Evolutionary conservation across 768 basidiomycete genomes (phyloP), one percentile per base, ranked within the genome.

Genomic region (Phanerodontia chrysosporium): DNA sequence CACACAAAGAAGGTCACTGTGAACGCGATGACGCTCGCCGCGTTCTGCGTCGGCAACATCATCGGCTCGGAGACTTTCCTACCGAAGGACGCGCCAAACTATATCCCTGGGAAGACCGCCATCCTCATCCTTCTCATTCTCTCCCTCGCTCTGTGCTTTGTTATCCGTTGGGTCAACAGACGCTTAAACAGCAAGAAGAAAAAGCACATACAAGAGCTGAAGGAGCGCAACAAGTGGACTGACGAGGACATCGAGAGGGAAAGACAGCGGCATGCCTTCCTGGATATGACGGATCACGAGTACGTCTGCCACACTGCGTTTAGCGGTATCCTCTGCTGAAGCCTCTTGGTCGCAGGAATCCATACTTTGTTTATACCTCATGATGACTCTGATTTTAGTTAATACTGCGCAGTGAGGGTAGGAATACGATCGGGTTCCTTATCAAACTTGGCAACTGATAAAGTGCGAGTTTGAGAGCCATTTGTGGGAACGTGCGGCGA

Each of bases 1-100:
- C 81, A 84, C 54, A 87, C 84, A 6, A 87, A 88, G 75, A 88
- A 87, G 73, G 75, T 73, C 58, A 86, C 84, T 1, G 76, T 85
- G 60, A 85, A 85, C 55, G 80, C 83, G 3, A 74, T 84, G 76
- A 85, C 82, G 3, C 69, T 85, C 22, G 75, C 76, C 2, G 70
- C 80, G 0, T 84, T 85, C 65, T 76, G 78, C 49, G 61, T 83
- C 27, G 83, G 85, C 18, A 86, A 86, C 65, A 83, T 85, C 45
- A 74, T 84, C 53, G 86, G 86, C 3, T 76, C 83, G 0, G 79
- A 83, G 67, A 84, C 85, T 27, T 84, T 89, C 65, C 81, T 79
- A 30, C 80, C 85, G 0, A 77, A 80, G 61, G 83, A 83, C 60
- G 83, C 82, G 3, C 84, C 84, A 0, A 76, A 66, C 16, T 89